Conservation (phyloP, 2,329 filamentous ascomycete species). For the Pyrenophora seminiperda region DNA sequence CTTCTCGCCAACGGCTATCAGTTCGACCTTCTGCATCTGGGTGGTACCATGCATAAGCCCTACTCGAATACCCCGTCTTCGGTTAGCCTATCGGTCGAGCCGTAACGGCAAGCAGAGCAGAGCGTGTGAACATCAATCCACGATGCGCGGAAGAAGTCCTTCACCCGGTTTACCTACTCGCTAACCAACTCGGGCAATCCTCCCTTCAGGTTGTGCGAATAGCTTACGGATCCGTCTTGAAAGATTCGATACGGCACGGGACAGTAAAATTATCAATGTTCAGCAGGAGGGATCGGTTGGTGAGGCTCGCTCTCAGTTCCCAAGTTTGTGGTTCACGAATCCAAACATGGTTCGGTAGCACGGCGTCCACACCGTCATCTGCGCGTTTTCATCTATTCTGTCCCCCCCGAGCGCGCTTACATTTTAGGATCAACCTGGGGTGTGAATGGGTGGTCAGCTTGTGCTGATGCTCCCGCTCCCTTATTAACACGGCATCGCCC, state of each 20-base stretch:
- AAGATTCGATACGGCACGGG: slow-evolving; percentile 8
- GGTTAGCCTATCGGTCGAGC: slow-evolving; percentile 10
- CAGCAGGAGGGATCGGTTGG: slow-evolving; percentile 3
- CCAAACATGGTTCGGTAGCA: slow-evolving; percentile 32
- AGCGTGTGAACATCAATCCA: background rate
- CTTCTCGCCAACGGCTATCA: slow-evolving; percentile 13
- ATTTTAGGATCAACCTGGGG: slow-evolving; percentile 14
- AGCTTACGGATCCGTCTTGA: slow-evolving; percentile 14
- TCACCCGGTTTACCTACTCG: background rate
- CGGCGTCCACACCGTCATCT: slow-evolving; percentile 41
- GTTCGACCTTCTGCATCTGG: slow-evolving; percentile 25
- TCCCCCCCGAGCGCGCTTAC: slow-evolving; percentile 20
- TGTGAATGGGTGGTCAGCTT: slow-evolving; percentile 35
- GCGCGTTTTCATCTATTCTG: slow-evolving; percentile 23
- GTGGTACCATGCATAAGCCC: slow-evolving; percentile 7
- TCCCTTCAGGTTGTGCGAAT: background rate
- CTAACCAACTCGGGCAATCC: slow-evolving; percentile 5
- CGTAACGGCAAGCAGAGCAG: slow-evolving; percentile 3
- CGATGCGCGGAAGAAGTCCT: background rate
- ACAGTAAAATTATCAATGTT: background rate
- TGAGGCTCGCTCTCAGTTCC: slow-evolving; percentile 8
- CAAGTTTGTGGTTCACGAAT: slow-evolving; percentile 17
- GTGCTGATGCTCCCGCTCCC: slow-evolving; percentile 19
- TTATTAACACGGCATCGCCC: slow-evolving; percentile 17
- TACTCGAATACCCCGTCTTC: background rate